Percentiles rank a stretch among this genome's conserved stretches.
phyloP scores from a whole-genome alignment of 768 basidiomycete genomes.

The Cantharellus anzutake region DNA sequence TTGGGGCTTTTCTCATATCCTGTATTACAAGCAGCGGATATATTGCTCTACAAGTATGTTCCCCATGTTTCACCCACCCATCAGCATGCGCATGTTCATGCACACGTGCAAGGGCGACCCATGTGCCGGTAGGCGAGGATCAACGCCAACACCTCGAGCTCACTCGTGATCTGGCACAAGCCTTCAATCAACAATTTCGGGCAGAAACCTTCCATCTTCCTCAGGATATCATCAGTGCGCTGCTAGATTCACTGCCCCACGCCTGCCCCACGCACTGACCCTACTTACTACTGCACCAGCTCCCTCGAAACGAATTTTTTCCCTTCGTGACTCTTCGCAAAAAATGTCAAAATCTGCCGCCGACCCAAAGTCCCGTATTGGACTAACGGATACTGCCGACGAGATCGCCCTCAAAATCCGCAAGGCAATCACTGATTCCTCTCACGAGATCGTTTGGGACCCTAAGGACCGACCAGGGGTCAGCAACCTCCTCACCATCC shows the following conservation, averaged over 20 bases:
- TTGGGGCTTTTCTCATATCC: conserved; percentile 85
- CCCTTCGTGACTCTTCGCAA: conserved; percentile 60
- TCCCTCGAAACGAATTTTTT: conserved; percentile 62
- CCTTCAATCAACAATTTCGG: conserved; percentile 57
- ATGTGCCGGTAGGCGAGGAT: conserved; percentile 93
- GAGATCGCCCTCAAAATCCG: conserved; percentile 55
- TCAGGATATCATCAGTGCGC: conserved; percentile 50
- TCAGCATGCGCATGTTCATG: not conserved
- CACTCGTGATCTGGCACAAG: conserved; percentile 60
- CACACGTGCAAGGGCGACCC: conserved; percentile 42
- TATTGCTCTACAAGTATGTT: conserved; percentile 61
- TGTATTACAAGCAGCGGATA: conserved; percentile 83
- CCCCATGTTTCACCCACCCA: not conserved
- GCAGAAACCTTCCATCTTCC: conserved; percentile 46
- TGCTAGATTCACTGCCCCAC: not conserved
- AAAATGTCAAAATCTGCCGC: conserved; percentile 96
- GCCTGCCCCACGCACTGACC: not conserved
- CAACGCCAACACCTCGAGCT: conserved; percentile 91
- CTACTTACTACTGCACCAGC: conserved; percentile 25
- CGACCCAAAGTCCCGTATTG: conserved; percentile 59
- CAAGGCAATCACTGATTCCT: conserved; percentile 71
- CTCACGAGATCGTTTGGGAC: conserved; percentile 57
- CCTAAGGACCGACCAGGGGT: conserved; percentile 64
- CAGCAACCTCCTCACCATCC: conserved; percentile 61
- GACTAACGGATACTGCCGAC: conserved; percentile 52